These are phyloP conservation scores for Colletotrichum cuscutae DNA, from an alignment of 2,329 filamentous ascomycete genomes.

Conservation along the genomic window DNA sequence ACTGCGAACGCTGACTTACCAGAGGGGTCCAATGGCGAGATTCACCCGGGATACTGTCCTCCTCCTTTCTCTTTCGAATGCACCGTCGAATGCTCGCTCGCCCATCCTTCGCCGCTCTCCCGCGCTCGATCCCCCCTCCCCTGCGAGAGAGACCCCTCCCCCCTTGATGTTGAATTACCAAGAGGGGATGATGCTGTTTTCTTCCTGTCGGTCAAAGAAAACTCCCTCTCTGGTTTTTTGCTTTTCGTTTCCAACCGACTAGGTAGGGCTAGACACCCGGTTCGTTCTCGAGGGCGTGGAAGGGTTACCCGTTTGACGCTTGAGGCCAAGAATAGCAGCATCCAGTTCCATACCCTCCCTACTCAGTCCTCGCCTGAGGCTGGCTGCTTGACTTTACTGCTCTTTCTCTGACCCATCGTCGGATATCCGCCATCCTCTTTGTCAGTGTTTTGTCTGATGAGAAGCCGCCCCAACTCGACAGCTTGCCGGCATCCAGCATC, in stretches of 20 bases:
- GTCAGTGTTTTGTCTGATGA: slow-evolving; percentile 28
- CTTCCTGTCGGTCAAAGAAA: neutral
- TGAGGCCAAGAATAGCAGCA: slow-evolving; percentile 25
- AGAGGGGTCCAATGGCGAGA: slow-evolving; percentile 1
- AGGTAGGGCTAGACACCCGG: neutral
- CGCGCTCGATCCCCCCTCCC: slow-evolving; percentile 21
- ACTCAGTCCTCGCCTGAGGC: too few species aligned
- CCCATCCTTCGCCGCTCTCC: slow-evolving; percentile 15
- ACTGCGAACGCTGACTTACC: neutral
- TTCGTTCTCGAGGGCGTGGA: neutral
- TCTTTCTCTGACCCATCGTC: slow-evolving; percentile 2
- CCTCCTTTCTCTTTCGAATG: neutral
- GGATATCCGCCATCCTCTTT: slow-evolving; percentile 22
- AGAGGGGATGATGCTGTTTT: neutral
- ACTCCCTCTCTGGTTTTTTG: neutral
- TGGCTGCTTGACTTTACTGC: neutral
- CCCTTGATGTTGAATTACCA: neutral
- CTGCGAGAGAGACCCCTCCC: neutral
- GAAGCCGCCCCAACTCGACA: slow-evolving; percentile 6
- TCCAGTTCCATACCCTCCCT: neutral
- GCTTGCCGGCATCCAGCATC: slow-evolving; percentile 14
- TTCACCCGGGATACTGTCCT: neutral
- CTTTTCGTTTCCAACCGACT: slow-evolving; percentile 21
- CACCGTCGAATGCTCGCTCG: neutral
- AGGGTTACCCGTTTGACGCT: slow-evolving; percentile 3